Evolutionary conservation across 164 flowering plant genomes (phyloP), one percentile per base, ranked within the genome.

Genomic region (Houttuynia cordata): DNA sequence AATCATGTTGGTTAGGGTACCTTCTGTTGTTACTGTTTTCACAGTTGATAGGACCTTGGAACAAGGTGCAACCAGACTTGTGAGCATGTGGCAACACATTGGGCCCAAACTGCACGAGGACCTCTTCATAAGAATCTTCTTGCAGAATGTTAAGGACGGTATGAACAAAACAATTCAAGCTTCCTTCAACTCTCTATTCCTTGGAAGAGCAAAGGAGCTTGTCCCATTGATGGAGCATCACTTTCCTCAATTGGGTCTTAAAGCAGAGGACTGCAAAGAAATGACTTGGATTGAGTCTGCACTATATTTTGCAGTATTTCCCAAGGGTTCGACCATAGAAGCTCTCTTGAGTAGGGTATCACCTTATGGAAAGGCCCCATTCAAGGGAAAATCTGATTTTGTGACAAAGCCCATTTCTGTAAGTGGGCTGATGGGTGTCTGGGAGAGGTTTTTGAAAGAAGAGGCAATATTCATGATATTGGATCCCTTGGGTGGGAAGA

Each of bases 401-500:
- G 25, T 45, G 12, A 40, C 62, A 66, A 24, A 64, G 42, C 58
- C 69, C 57, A 54, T 54, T 22, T 24, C 57, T 10, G 57, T 23
- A 54, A 0, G 17, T 6, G 57, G 34, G 30, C 5, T 54, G 8
- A 24, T 24, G 20, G 57, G 57, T 7, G 8, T 54, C 13, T 22
- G 57, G 57, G 34, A 25, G 30, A 54, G 30, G 30, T 23, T 54
- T 10, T 17, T 54, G 15, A 25, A 24, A 54, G 57, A 54, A 24
- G 24, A n/a, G 49, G 49, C 7, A 12, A 34, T 24, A 22, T 13
- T 23, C 34, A 22, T 70, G 59, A 24, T 61, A 21, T 55, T 51
- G 41, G 58, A 59, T n/a, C 77, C 77, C 13, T 61, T 64, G 58
- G 77, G 77, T 21, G 77, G 74, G 50, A 59, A 23, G 6, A 67